Base-by-base conservation (phyloP, 257 asterid species). In the Capsicum baccatum region DNA sequence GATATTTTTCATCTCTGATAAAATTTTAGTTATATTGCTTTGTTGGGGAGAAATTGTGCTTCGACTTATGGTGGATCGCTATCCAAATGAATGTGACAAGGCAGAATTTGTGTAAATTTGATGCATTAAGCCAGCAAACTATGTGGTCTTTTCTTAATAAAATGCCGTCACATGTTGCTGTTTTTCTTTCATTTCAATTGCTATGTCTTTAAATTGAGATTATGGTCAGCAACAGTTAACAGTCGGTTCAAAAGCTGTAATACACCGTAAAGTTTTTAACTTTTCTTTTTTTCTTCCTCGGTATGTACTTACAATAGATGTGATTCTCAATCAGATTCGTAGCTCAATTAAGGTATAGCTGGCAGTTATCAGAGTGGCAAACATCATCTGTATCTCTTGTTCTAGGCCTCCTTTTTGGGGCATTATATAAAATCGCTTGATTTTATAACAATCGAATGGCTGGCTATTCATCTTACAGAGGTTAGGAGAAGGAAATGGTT, bases 401-500 rank as follows among this genome's bases (percentile, higher is more conserved):
- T 78, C 50, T 26, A 52, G 15, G 6, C 15, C 12, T 8, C 48
- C 9, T 21, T 50, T 21, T 8, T 52, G 81, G 63, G 81, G 47
- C 21, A 14, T 26, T 76, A 8, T 14, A 26, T 14, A 64, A 26
- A 3, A 14, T 54, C 10, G 26, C 64, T 52, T 2, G 50, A 54
- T 26, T 78, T 26, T 26, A 26, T 78, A 54, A 14, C 63, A 4
- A 8, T 0, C 0, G 15, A 2, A 78, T 54, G 9, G 0, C 3
- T 78, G 9, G 0, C 3, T 78, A 26, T 54, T 76, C 48, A 78
- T 78, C 12, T 78, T 78, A 87, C 96, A 97, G 99, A 97, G 86
- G 98, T 93, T 87, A 94, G 89, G 95, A 94, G 99, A 92, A 92
- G 99, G 90, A 97, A 97, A 87, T 94, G 95, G 97, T 88, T 94